A percentile compares a stretch with the other conserved stretches of the same genome.
Evolutionary conservation across 331 rosid genomes (phyloP).

Genomic region (Pyracantha coccinea): DNA sequence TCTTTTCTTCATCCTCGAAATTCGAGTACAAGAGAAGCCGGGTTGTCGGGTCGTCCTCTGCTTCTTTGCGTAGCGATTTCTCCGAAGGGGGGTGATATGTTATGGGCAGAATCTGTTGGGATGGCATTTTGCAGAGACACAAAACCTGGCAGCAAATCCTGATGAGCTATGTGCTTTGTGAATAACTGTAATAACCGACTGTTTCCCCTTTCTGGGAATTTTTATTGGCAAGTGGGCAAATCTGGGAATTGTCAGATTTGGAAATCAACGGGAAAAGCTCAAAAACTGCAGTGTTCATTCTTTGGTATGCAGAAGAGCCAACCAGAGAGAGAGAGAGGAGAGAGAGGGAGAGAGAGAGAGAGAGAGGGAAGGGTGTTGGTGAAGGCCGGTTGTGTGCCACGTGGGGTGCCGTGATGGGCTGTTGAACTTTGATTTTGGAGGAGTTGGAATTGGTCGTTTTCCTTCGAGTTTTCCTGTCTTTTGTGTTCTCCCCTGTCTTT

Average conservation of each 20-base stretch:
- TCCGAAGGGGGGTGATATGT: constrained; percentile 26
- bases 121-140: constrained; percentile 39
- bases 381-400: constrained; percentile 13
- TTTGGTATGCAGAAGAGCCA: background rate
- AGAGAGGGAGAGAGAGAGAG: background rate
- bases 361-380: background rate
- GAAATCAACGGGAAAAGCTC: background rate
- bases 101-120: constrained; percentile 44
- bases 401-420: background rate
- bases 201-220: background rate
- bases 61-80: constrained; percentile 8
- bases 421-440: background rate
- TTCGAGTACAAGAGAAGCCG: constrained; percentile 26
- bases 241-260: background rate
- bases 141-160: background rate
- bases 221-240: background rate
- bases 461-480: too few relatives aligned
- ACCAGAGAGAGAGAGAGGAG: background rate
- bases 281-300: background rate
- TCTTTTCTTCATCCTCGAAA: constrained; percentile 29
- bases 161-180: background rate
- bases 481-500: background rate
- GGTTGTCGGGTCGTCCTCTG: constrained; percentile 17
- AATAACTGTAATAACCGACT: background rate
- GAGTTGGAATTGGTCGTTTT: constrained; percentile 10